Percentiles rank a stretch among this genome's conserved stretches.
Conservation (phyloP, 768 basidiomycete species). For the Suillus occidentalis region DNA sequence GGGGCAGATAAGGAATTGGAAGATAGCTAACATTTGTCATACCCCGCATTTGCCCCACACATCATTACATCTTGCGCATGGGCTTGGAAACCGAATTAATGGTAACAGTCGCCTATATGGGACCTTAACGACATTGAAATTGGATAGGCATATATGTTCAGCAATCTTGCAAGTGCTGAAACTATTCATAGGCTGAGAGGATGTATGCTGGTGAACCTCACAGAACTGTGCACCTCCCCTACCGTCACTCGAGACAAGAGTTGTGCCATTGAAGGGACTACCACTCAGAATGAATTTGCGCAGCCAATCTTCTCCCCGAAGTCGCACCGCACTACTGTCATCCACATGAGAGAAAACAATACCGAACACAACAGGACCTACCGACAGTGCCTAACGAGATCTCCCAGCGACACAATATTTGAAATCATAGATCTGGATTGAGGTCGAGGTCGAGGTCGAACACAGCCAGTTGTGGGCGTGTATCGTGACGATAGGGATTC, state of each 20-base stretch:
- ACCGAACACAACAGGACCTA: neutral
- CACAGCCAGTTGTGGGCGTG: conserved; percentile 58
- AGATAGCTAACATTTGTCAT: neutral
- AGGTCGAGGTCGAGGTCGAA: conserved; percentile 84
- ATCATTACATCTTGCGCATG: neutral
- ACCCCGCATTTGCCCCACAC: neutral
- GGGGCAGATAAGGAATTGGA: neutral
- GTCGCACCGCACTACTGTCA: neutral
- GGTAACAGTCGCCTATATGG: neutral
- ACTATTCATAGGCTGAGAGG: neutral
- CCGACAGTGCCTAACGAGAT: neutral
- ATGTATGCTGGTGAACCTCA: no score
- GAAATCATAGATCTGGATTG: conserved; percentile 69
- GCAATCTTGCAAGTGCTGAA: neutral
- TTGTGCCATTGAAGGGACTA: neutral
- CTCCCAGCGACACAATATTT: neutral
- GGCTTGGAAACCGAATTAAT: neutral
- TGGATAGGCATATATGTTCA: neutral
- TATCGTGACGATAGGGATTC: conserved; percentile 73
- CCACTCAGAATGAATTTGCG: no score
- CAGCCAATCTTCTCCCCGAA: neutral
- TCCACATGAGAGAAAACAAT: neutral
- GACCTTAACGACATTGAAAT: neutral
- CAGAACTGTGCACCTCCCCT: neutral
- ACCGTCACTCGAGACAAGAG: neutral